Evolutionary conservation across 2,329 filamentous ascomycete genomes (phyloP).

Genomic region (Hortaea werneckii): DNA sequence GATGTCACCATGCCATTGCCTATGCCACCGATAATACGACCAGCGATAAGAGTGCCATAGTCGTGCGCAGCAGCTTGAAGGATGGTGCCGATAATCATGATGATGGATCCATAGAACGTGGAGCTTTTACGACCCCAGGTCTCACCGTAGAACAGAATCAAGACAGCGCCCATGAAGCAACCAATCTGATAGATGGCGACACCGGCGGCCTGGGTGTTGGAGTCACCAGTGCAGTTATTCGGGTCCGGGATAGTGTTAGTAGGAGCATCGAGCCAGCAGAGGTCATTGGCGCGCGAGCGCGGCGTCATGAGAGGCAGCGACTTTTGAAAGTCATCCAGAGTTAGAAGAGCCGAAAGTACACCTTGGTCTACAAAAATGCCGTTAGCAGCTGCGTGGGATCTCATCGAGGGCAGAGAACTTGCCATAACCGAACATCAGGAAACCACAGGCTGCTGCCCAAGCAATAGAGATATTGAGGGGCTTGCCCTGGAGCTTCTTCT

Average conservation of each 20-base stretch:
- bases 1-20: conserved; percentile 44
- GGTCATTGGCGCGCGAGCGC: not conserved
- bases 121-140: conserved; percentile 41
- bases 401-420: not conserved
- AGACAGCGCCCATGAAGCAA: conserved; percentile 41
- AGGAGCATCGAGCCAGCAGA: not conserved
- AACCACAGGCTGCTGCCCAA: conserved; percentile 27
- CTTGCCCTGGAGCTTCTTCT: conserved; percentile 26
- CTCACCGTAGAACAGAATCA: conserved; percentile 41
- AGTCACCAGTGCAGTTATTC: conserved; percentile 1
- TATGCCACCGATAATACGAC: conserved; percentile 44
- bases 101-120: conserved; percentile 39
- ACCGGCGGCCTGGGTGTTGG: conserved; percentile 21
- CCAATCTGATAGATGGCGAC: conserved; percentile 16
- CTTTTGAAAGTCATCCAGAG: not conserved
- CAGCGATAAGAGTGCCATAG: conserved; percentile 38
- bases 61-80: conserved; percentile 39
- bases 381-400: not conserved
- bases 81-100: conserved; percentile 41
- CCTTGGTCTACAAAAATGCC: not conserved
- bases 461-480: conserved; percentile 33
- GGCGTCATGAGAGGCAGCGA: not conserved
- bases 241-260: not conserved
- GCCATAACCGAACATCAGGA: conserved; percentile 15
- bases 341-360: not conserved